Base-by-base conservation (phyloP, 805 yeast genomes). In the Blastobotrys terrestris region DNA sequence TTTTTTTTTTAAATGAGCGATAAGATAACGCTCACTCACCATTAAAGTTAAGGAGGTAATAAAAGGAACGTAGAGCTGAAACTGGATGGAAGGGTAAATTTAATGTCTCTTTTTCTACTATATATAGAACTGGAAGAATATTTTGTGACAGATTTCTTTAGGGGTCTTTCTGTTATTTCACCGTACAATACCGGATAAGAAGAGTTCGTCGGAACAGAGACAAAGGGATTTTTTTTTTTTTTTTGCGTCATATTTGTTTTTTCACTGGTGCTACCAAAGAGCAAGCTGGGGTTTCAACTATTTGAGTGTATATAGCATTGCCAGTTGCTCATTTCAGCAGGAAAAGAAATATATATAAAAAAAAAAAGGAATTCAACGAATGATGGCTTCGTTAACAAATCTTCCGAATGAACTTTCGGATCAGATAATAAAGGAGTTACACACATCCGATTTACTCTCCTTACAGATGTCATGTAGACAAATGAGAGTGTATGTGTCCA, bases 341-440 rank as follows among this genome's bases (percentile, higher is more conserved):
- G 16, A 39, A 39, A 21, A 39, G 16, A 47, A 14, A 35, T 11
- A 35, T 11, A 35, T 35, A 35, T n/a, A 40, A 15, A 40, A 40
- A 40, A 40, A 40, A 40, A 40, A 40, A 6, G 43, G 43, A 7
- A 40, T 40, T 40, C 19, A 11, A 35, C 14, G 39, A 35, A 40
- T 11, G 18, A 11, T n/a, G 44, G 16, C 16, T n/a, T n/a, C 44
- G 7, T 15, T 43, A 8, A 8, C 43, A 11, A 18, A 41, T 31
- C 35, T 49, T 15, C 52, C 52, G 7, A 42, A 16, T 14, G 52
- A 49, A 19, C 18, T 49, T 11, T 31, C 44, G n/a, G 46, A 22
- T n/a, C 14, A 19, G 20, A 19, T 43, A 3, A 31, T 44, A 3
- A 19, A 20, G 3, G 19, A 42, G 19, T 43, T 49, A 14, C 22